Conservation (phyloP, 176 grass and related monocot species). For the Eleusine coracana region DNA sequence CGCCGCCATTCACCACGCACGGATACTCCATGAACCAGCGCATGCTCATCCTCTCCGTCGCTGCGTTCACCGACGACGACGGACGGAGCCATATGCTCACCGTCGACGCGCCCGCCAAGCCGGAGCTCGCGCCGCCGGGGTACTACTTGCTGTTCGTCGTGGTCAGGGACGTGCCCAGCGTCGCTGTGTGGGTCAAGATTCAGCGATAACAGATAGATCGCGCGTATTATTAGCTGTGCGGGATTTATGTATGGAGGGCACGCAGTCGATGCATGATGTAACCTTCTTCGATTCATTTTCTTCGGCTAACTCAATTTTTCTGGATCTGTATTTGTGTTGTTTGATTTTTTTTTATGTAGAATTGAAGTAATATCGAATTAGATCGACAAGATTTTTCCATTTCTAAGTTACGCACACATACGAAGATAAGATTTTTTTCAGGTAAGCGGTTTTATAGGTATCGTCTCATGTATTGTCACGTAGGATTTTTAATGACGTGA, state of each 20-base stretch:
- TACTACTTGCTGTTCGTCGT: constrained; percentile 77
- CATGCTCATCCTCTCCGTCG: constrained; percentile 59
- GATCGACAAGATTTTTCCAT: not conserved
- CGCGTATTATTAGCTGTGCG: too few species aligned
- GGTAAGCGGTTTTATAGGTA: too few species aligned
- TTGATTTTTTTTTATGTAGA: not conserved
- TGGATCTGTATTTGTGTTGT: not conserved
- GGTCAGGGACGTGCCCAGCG: constrained; percentile 59
- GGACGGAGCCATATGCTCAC: constrained; percentile 30
- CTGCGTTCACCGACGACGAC: constrained; percentile 10
- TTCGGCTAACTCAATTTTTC: not conserved
- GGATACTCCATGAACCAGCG: constrained; percentile 90
- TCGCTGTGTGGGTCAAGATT: constrained; percentile 63
- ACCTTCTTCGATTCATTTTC: not conserved
- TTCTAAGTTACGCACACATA: too few species aligned
- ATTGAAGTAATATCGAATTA: not conserved
- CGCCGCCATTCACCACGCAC: constrained; percentile 86
- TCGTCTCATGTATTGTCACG: too few species aligned
- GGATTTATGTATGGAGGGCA: not conserved
- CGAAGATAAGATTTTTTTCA: too few species aligned
- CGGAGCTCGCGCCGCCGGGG: constrained; percentile 63
- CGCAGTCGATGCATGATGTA: not conserved
- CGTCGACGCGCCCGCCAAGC: constrained; percentile 52
- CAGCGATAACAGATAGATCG: not conserved
- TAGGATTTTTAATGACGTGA: too few species aligned